These are phyloP conservation scores for Rickenella mellea DNA, from an alignment of 768 basidiomycete genomes.

Conservation along the genomic window DNA sequence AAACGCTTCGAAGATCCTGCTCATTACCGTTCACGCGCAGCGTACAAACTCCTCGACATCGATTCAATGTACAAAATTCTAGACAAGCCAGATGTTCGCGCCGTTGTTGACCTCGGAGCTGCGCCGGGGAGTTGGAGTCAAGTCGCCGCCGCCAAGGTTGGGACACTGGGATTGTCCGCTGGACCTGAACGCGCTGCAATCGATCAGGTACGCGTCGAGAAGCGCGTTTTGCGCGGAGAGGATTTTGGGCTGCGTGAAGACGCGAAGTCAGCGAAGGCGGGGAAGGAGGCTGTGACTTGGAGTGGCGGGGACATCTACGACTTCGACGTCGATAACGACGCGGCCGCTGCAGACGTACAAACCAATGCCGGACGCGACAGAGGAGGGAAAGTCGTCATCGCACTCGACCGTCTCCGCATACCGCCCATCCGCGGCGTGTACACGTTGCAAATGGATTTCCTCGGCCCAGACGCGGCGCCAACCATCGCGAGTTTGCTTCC, in stretches of 20 bases:
- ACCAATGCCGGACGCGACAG: neutral
- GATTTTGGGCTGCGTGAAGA: too few species aligned
- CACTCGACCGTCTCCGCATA: constrained; percentile 75
- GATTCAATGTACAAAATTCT: constrained; percentile 43
- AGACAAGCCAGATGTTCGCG: constrained; percentile 32
- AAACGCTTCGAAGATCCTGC: constrained; percentile 32
- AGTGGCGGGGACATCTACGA: too few species aligned
- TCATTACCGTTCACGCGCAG: constrained; percentile 74
- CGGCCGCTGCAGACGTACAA: too few species aligned
- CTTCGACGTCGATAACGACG: too few species aligned
- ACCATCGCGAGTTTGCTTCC: constrained; percentile 32
- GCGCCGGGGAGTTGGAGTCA: constrained; percentile 96
- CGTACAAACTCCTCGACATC: constrained; percentile 86
- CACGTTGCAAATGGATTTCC: constrained; percentile 71
- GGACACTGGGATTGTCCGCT: too few species aligned
- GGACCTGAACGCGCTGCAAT: too few species aligned
- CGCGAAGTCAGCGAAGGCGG: too few species aligned
- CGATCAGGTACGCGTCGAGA: too few species aligned
- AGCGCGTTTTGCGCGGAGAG: too few species aligned
- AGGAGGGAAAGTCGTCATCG: constrained; percentile 40
- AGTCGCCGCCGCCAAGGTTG: constrained; percentile 59
- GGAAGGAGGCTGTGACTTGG: too few species aligned
- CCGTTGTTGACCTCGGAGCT: constrained; percentile 82
- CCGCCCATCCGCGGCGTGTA: constrained; percentile 63
- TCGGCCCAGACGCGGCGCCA: constrained; percentile 39